Evolutionary conservation across 2,329 filamentous ascomycete species (phyloP), one percentile per base, ranked within the genome.

Genomic region (Scleromitrula shiraiana): DNA sequence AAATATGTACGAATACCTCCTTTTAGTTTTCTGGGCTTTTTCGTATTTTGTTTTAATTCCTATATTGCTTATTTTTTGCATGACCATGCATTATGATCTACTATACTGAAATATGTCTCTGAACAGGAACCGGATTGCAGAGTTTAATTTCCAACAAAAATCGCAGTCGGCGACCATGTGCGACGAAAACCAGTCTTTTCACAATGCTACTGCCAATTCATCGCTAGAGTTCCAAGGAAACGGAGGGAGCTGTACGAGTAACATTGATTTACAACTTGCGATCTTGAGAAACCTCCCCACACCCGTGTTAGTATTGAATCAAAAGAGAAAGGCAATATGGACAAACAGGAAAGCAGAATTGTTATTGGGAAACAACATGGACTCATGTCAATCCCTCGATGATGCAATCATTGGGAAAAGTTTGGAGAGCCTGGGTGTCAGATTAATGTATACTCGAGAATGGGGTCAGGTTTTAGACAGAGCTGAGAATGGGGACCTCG

Each of bases 261-360:
- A 33, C 27, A 48, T 56, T 17, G 52, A 57, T 22, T 35, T 59
- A 10, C 53, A 58, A 44, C 37, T 58, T 6, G 47, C 55, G 14
- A 52, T 53, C 32, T 51, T 59, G 6, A 50, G 49, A 33, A 27
- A 50, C 20, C 32, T 58, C 3, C 57, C 53, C 9, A 54, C 52
- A 3, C 56, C 56, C 7, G 49, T 57, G 15, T 30, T 59, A 8
- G 50, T 56, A 8, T 38, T 59, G 6, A 55, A 55, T 12, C 44
- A 51, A n/a, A 15, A 38, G 14, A 44, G 48, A 19, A 53, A 36
- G 14, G 19, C 41, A 5, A 29, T 55, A n/a, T 55, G 53, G 46
- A 41, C 49, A 23, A 59, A 57, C 46, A 33, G 39, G 9, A 52
- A 51, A 20, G 55, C 50, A 9, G 46, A 47, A 17, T 36, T 22